Percentiles rank a stretch among this genome's conserved stretches.
Conservation (phyloP, 1,139 yeast genomes). For the Lodderomyces margitis region DNA sequence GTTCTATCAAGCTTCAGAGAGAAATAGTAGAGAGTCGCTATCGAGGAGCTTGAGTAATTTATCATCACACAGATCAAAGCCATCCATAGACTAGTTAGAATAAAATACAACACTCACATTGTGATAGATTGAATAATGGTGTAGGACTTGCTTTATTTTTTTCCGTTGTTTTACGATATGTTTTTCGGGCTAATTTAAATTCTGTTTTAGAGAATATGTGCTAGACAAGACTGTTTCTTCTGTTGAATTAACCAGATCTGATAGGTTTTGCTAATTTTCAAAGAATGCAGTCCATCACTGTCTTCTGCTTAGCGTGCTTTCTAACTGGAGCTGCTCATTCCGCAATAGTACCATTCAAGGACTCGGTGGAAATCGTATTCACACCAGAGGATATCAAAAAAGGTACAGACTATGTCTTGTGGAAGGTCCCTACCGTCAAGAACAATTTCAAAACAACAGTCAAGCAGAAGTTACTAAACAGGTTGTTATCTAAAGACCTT, state of each 20-base stretch:
- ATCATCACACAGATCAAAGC: constrained; percentile 18
- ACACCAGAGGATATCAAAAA: constrained; percentile 25
- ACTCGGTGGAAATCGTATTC: constrained; percentile 23
- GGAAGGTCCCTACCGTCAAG: constrained; percentile 23
- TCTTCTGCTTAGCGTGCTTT: not conserved
- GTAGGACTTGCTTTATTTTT: too few species aligned
- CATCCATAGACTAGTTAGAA: constrained; percentile 11
- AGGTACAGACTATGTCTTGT: constrained; percentile 21
- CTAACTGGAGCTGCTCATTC: not conserved
- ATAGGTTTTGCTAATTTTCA: not conserved
- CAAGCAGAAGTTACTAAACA: constrained; percentile 26
- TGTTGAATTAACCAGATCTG: too few species aligned
- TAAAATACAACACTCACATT: too few species aligned
- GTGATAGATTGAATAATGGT: too few species aligned
- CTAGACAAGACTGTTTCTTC: constrained; percentile 1
- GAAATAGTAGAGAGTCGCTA: constrained; percentile 31
- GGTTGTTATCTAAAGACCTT: constrained; percentile 15
- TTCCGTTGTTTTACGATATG: too few species aligned
- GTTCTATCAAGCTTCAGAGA: constrained; percentile 20
- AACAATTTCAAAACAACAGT: constrained; percentile 32
- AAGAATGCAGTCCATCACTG: not conserved
- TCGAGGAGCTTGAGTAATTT: constrained; percentile 22
- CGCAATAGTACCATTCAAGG: constrained; percentile 14
- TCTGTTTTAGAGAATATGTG: too few species aligned
- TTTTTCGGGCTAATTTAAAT: too few species aligned